Evolutionary conservation across 805 yeast species (phyloP).

Genomic region (Myxozyma vanderwaltii): DNA sequence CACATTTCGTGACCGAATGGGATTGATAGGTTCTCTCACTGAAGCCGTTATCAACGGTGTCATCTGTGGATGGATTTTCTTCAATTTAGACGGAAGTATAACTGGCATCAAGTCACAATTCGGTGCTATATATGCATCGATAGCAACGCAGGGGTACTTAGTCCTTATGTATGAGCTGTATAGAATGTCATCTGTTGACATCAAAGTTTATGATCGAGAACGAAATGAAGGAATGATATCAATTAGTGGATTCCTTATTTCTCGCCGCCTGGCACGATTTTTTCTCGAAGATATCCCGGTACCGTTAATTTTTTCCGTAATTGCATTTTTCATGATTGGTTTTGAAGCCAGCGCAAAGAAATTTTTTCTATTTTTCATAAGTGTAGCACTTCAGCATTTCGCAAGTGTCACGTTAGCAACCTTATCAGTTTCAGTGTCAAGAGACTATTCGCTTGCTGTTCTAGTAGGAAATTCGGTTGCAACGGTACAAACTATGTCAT

Average conservation of each 20-base stretch:
- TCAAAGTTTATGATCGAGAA: slow-evolving; percentile 65
- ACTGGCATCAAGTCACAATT: slow-evolving; percentile 66
- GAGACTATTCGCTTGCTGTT: slow-evolving; percentile 65
- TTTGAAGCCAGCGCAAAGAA: slow-evolving; percentile 51
- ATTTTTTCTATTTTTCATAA: slow-evolving; percentile 66
- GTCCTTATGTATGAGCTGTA: slow-evolving; percentile 60
- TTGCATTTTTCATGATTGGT: slow-evolving; percentile 80
- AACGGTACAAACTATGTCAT: slow-evolving; percentile 73
- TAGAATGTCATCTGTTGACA: slow-evolving; percentile 57
- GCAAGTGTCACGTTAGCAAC: slow-evolving; percentile 60
- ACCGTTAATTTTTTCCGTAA: slow-evolving; percentile 58
- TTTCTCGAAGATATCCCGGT: slow-evolving; percentile 69
- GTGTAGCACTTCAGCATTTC: slow-evolving; percentile 58
- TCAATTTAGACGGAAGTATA: slow-evolving; percentile 51
- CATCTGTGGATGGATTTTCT: slow-evolving; percentile 77
- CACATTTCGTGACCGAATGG: slow-evolving; percentile 55
- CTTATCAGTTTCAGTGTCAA: slow-evolving; percentile 54
- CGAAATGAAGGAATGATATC: slow-evolving; percentile 68
- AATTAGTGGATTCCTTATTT: slow-evolving; percentile 64
- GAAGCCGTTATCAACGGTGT: slow-evolving; percentile 59
- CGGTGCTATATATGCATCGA: slow-evolving; percentile 56
- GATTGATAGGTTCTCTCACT: slow-evolving; percentile 48
- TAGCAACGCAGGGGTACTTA: slow-evolving; percentile 58
- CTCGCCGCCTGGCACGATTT: slow-evolving; percentile 66
- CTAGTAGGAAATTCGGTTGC: slow-evolving; percentile 63